phyloP scores from a whole-genome alignment of 176 grass and related monocot species.

The Phoenix roebelenii region DNA sequence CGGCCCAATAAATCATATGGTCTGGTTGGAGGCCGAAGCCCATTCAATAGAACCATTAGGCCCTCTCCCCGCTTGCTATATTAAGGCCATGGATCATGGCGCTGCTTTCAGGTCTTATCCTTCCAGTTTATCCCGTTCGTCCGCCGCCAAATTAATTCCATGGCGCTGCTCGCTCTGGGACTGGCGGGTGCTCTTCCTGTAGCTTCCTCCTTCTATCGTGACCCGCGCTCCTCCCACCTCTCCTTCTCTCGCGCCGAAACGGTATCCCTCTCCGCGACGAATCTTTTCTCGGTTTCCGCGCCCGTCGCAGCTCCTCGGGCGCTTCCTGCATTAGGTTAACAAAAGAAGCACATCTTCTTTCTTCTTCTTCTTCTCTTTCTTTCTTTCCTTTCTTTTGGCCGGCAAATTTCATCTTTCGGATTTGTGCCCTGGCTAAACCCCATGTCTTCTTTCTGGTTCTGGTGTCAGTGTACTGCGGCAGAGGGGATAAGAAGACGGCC shows the following conservation, averaged over 20 bases:
- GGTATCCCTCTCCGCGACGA: not conserved
- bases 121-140: not conserved
- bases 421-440: not conserved
- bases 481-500: conserved; percentile 65
- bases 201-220: conserved; percentile 16
- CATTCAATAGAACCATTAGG: too few relatives aligned
- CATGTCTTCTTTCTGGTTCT: conserved; percentile 6
- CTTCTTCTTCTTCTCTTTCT: conserved; percentile 10
- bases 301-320: conserved; percentile 3
- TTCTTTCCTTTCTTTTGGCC: not conserved
- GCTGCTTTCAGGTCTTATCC: not conserved
- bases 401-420: not conserved
- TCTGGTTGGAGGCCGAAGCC: too few relatives aligned
- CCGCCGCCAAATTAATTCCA: not conserved
- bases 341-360: too few relatives aligned
- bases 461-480: conserved; percentile 54
- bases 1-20: too few relatives aligned
- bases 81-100: too few relatives aligned
- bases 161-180: conserved; percentile 45
- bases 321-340: too few relatives aligned
- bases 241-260: conserved; percentile 24
- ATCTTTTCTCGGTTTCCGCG: conserved; percentile 11
- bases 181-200: conserved; percentile 10
- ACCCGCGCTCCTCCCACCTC: conserved; percentile 18
- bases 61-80: too few relatives aligned